phyloP scores from a whole-genome alignment of 306 rosid genomes.

The Leucaena leucocephala region DNA sequence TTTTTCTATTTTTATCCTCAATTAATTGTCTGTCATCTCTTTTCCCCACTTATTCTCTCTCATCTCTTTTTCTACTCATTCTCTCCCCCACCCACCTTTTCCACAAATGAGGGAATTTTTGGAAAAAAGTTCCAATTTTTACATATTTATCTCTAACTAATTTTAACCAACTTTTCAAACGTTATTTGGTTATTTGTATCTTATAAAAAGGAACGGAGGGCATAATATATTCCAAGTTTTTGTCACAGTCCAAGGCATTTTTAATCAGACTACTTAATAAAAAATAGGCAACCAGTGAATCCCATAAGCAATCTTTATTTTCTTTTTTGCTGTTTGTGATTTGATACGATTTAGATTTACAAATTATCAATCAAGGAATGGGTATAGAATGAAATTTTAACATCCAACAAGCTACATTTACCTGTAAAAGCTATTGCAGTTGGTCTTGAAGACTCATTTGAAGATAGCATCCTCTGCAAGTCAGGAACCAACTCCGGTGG shows the following conservation, averaged over 20 bases:
- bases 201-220: too few relatives aligned
- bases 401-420: conserved; percentile 38
- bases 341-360: not conserved
- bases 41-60: too few relatives aligned
- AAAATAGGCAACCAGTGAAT: not conserved
- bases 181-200: too few relatives aligned
- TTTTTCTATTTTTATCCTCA: too few relatives aligned
- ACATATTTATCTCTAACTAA: too few relatives aligned
- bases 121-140: too few relatives aligned
- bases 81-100: too few relatives aligned
- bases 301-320: conserved; percentile 13
- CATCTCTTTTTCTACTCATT: too few relatives aligned
- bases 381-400: conserved; percentile 13
- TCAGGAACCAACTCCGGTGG: conserved; percentile 88
- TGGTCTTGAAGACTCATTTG: conserved; percentile 86
- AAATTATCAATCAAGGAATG: conserved; percentile 25
- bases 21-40: too few relatives aligned
- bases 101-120: too few relatives aligned
- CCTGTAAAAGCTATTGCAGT: conserved; percentile 90
- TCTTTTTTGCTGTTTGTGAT: conserved; percentile 2
- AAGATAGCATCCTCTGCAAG: conserved; percentile 91
- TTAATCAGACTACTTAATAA: not conserved
- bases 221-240: not conserved
- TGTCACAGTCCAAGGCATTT: not conserved
- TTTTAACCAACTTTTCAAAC: too few relatives aligned